Evolutionary conservation across 108 stramenopile genomes (phyloP).

Genomic region (Fragilariopsis cylindrus): DNA sequence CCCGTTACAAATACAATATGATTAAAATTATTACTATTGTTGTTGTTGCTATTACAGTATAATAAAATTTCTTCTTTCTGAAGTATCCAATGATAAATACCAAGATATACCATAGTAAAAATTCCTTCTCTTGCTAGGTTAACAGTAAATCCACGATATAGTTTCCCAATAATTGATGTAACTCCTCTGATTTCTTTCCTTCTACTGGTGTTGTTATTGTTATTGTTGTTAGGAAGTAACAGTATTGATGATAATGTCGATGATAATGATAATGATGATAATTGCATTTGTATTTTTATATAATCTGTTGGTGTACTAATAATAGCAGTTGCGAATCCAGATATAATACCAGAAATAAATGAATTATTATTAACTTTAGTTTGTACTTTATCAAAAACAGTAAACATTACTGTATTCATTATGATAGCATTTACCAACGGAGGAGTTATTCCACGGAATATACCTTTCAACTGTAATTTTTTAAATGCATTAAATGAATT

Average conservation of each 20-base stretch:
- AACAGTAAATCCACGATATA: slow-evolving; percentile 43
- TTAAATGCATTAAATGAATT: slow-evolving; percentile 9
- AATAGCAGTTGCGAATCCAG: slow-evolving; percentile 52
- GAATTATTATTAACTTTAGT: slow-evolving; percentile 18
- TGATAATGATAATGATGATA: not conserved
- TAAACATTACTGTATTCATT: slow-evolving; percentile 51
- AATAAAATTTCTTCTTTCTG: not conserved
- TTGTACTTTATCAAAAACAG: slow-evolving; percentile 40
- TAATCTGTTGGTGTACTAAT: slow-evolving; percentile 50
- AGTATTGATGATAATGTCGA: not conserved
- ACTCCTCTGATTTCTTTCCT: too few relatives aligned
- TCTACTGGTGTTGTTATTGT: too few relatives aligned
- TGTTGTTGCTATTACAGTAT: not conserved
- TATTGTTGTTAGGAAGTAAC: not conserved
- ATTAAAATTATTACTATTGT: not conserved
- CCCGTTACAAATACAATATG: slow-evolving; percentile 7
- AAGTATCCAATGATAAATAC: slow-evolving; percentile 35
- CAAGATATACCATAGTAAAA: slow-evolving; percentile 54
- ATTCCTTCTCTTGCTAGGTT: slow-evolving; percentile 53
- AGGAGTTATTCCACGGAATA: slow-evolving; percentile 49
- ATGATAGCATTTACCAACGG: slow-evolving; percentile 41
- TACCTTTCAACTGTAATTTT: not conserved
- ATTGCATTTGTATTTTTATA: slow-evolving; percentile 51
- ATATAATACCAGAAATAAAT: slow-evolving; percentile 40
- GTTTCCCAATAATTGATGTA: not conserved